Conservation (phyloP, 2,329 filamentous ascomycete species). For the Sarocladiaceae sp. region DNA sequence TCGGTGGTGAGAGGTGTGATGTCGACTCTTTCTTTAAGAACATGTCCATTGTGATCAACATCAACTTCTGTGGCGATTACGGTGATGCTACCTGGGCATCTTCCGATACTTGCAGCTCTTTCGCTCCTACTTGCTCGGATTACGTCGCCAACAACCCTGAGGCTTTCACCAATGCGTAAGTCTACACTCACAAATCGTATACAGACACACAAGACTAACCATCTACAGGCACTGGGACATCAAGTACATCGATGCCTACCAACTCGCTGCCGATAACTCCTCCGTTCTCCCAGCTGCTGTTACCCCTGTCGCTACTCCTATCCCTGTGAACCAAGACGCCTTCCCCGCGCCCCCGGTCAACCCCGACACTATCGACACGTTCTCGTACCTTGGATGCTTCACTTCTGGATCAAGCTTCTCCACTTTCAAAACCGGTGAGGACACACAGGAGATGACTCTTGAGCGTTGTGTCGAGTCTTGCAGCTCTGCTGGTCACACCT, state of each 20-base stretch:
- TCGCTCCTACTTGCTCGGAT: conserved; percentile 40
- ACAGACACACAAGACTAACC: neutral
- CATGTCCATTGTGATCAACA: conserved; percentile 71
- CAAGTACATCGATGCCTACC: conserved; percentile 47
- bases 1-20: conserved; percentile 61
- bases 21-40: conserved; percentile 62
- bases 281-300: neutral
- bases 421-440: conserved; percentile 26
- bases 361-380: conserved; percentile 27
- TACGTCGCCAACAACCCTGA: conserved; percentile 42
- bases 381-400: conserved; percentile 38
- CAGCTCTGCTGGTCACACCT: conserved; percentile 22
- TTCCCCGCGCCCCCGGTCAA: conserved; percentile 19
- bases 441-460: conserved; percentile 33
- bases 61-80: conserved; percentile 75
- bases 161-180: conserved; percentile 36
- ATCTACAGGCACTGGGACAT: conserved; percentile 45
- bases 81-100: conserved; percentile 46
- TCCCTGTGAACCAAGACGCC: conserved; percentile 8
- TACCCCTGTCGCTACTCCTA: neutral
- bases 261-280: conserved; percentile 11
- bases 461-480: conserved; percentile 35
- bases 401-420: conserved; percentile 30
- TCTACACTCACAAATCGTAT: neutral
- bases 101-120: conserved; percentile 31